Evolutionary conservation across 148 eudicot species (phyloP).

Genomic region (Dysphania ambrosioides): DNA sequence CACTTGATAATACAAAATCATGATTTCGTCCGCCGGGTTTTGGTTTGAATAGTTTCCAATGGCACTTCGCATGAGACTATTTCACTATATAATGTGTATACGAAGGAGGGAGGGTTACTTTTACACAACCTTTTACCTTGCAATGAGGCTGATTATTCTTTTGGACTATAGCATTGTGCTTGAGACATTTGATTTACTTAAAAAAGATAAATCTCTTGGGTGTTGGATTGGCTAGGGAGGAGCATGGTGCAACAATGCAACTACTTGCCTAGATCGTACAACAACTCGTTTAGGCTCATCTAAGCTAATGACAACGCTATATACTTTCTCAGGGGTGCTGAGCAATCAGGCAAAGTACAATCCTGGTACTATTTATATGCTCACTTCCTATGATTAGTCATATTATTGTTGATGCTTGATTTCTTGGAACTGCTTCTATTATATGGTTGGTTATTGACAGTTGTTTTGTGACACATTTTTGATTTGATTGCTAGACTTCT

Average conservation of each 20-base stretch:
- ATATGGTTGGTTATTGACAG: neutral
- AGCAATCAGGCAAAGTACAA: slow-evolving; percentile 37
- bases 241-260: slow-evolving; percentile 43
- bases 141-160: no score
- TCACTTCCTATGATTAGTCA: no score
- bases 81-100: no score
- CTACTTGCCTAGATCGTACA: slow-evolving; percentile 34
- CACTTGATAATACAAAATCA: neutral
- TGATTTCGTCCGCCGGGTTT: no score
- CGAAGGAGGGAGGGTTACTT: no score
- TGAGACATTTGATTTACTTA: no score
- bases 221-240: slow-evolving; percentile 35
- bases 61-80: no score
- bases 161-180: no score
- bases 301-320: slow-evolving; percentile 31
- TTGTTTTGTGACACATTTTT: neutral
- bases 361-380: slow-evolving; percentile 33
- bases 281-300: slow-evolving; percentile 43
- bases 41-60: no score
- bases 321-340: slow-evolving; percentile 47
- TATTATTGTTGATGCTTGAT: no score
- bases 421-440: neutral
- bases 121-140: no score
- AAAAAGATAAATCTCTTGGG: no score
- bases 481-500: slow-evolving; percentile 36